Evolutionary conservation across 257 asterid species (phyloP).

Genomic region (Solanum habrochaites): DNA sequence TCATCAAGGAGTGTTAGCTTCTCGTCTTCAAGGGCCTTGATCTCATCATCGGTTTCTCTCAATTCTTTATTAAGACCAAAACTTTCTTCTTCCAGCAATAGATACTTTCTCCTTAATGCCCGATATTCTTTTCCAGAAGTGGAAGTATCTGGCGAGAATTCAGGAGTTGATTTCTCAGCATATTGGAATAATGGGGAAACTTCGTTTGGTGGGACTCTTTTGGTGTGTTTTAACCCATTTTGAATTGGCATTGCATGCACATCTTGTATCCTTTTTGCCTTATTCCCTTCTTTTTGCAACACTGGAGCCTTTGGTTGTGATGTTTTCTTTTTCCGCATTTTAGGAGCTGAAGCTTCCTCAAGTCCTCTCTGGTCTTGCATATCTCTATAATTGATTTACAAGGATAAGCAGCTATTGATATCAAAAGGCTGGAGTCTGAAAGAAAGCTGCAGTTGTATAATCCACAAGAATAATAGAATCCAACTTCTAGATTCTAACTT

Average conservation of each 20-base stretch:
- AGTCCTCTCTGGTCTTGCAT: constrained; percentile 49
- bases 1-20: constrained; percentile 65
- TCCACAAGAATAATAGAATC: not conserved
- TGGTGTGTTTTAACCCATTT: constrained; percentile 37
- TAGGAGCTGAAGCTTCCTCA: constrained; percentile 23
- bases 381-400: not conserved
- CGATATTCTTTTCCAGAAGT: constrained; percentile 52
- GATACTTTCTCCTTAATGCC: constrained; percentile 65
- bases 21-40: constrained; percentile 74
- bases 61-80: constrained; percentile 54
- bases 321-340: constrained; percentile 54
- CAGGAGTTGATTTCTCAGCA: constrained; percentile 27
- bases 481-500: not conserved
- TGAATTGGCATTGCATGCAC: constrained; percentile 10
- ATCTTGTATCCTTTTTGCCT: constrained; percentile 20
- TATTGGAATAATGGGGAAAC: constrained; percentile 18
- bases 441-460: not conserved
- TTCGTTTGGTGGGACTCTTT: constrained; percentile 18
- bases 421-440: not conserved
- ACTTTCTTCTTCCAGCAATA: constrained; percentile 72
- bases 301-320: constrained; percentile 17
- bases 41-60: constrained; percentile 50
- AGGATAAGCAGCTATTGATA: not conserved
- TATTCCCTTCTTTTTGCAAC: constrained; percentile 26
- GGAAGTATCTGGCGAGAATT: constrained; percentile 31